Evolutionary conservation across 495 filamentous ascomycete genomes (phyloP).

Genomic region (Pyrenula aspistea): DNA sequence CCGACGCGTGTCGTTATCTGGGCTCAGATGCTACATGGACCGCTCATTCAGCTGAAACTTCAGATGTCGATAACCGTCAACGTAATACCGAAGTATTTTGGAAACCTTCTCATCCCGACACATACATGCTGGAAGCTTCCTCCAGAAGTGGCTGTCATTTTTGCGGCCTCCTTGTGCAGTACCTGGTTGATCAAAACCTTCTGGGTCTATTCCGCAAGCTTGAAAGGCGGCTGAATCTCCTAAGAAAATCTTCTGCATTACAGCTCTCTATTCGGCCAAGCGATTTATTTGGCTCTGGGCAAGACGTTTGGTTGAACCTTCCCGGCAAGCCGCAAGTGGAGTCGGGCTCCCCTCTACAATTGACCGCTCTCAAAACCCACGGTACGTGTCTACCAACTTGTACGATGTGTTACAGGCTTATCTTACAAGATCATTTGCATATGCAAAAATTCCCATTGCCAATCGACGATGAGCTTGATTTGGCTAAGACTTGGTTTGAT

Average conservation of each 20-base stretch:
- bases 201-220: background rate
- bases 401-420: background rate
- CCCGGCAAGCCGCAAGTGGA: no score
- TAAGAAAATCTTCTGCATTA: background rate
- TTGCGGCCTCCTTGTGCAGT: background rate
- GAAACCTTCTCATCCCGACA: background rate
- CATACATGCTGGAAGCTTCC: background rate
- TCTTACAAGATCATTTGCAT: background rate
- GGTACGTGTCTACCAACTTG: background rate
- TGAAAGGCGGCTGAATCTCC: background rate
- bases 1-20: no score
- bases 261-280: background rate
- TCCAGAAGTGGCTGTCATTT: background rate
- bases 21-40: no score
- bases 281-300: no score
- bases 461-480: background rate
- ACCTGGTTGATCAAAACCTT: background rate
- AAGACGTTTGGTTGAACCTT: background rate
- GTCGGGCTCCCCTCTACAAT: no score
- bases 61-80: no score
- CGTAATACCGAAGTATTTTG: no score
- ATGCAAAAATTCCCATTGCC: background rate
- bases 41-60: no score
- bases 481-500: background rate
- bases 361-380: background rate